Evolutionary conservation across 2,329 filamentous ascomycete genomes (phyloP).

Genomic region (Claviceps arundinis): DNA sequence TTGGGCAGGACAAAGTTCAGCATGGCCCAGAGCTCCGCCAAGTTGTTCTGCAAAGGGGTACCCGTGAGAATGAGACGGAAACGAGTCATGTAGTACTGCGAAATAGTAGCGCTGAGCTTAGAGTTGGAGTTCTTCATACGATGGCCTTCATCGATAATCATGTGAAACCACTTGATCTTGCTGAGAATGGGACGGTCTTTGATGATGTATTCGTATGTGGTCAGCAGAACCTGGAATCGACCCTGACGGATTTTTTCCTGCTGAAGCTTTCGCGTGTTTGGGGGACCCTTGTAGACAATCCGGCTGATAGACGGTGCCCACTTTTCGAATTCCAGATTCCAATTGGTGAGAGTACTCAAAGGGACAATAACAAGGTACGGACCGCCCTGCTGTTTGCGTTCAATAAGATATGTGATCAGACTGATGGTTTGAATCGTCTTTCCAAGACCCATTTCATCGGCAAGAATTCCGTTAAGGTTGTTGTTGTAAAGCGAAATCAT

Average conservation of each 20-base stretch:
- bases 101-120: slow-evolving; percentile 88
- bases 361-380: slow-evolving; percentile 96
- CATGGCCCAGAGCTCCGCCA: slow-evolving; percentile 91
- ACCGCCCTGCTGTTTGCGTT: slow-evolving; percentile 81
- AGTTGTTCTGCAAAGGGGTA: slow-evolving; percentile 93
- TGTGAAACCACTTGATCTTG: slow-evolving; percentile 99
- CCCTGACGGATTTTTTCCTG: slow-evolving; percentile 91
- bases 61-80: slow-evolving; percentile 95
- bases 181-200: slow-evolving; percentile 90
- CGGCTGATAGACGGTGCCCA: slow-evolving; percentile 82
- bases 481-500: slow-evolving; percentile 99
- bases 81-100: slow-evolving; percentile 85
- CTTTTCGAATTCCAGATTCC: slow-evolving; percentile 97
- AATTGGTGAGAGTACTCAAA: slow-evolving; percentile 92
- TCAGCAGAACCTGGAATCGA: slow-evolving; percentile 89
- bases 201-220: slow-evolving; percentile 99
- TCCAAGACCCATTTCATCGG: slow-evolving; percentile 98
- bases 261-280: slow-evolving; percentile 73
- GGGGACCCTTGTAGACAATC: slow-evolving; percentile 95
- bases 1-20: slow-evolving; percentile 96
- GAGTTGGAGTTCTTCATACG: slow-evolving; percentile 99
- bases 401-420: slow-evolving; percentile 92
- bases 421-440: slow-evolving; percentile 99
- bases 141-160: slow-evolving; percentile 99
- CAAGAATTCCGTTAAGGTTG: slow-evolving; percentile 96